Evolutionary conservation across 805 yeast species (phyloP).

Genomic region (Hanseniaspora lachancei): DNA sequence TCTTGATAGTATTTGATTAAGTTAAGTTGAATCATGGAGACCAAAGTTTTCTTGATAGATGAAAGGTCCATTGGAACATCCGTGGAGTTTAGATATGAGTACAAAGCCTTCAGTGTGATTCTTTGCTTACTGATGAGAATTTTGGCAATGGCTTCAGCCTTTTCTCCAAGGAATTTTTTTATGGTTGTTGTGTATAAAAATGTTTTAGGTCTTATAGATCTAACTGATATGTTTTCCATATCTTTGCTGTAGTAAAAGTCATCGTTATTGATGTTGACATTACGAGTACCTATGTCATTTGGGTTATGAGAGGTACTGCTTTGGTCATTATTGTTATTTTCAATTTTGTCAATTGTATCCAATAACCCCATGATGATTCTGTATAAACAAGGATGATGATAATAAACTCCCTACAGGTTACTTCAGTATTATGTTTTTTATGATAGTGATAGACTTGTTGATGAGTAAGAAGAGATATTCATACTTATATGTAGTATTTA

Average conservation of each 20-base stretch:
- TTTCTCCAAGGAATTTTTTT: conserved; percentile 52
- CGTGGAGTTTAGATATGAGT: not conserved
- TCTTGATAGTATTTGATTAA: conserved; percentile 41
- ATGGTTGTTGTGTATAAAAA: conserved; percentile 43
- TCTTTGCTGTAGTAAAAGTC: conserved; percentile 12
- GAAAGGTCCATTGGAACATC: conserved; percentile 30
- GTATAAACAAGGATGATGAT: no score
- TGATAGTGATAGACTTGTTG: not conserved
- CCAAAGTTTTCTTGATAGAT: conserved; percentile 51
- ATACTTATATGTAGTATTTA: no score
- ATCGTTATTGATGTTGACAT: conserved; percentile 6
- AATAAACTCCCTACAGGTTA: no score
- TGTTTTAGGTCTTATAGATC: conserved; percentile 51
- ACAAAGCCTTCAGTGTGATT: conserved; percentile 31
- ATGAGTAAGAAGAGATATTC: no score
- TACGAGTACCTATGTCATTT: not conserved
- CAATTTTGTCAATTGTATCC: conserved; percentile 7
- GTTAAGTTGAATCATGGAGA: conserved; percentile 64
- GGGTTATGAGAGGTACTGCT: not conserved
- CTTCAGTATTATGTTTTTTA: no score
- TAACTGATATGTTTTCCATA: conserved; percentile 14
- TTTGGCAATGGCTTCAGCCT: conserved; percentile 52
- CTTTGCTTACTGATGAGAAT: conserved; percentile 57
- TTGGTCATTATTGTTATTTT: not conserved
- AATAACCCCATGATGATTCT: not conserved